Evolutionary conservation across 768 basidiomycete species (phyloP).

Genomic region (Boletus sensibilis): DNA sequence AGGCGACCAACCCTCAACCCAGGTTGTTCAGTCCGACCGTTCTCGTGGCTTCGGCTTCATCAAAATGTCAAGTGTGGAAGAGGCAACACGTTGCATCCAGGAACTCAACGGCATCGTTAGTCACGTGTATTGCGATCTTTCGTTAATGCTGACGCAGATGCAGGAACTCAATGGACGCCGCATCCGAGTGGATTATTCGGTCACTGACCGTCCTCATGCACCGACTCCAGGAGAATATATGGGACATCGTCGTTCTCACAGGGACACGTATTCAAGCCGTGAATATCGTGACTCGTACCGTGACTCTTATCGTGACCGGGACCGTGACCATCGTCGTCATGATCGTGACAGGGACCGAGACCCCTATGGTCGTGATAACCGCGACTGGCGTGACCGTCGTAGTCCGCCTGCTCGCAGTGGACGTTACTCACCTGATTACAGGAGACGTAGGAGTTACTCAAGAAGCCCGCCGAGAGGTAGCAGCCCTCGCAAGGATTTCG

Average conservation of each 20-base stretch:
- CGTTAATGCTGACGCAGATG: constrained; percentile 5
- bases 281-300: constrained; percentile 49
- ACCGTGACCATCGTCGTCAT: constrained; percentile 40
- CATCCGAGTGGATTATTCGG: constrained; percentile 96
- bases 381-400: constrained; percentile 80
- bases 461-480: constrained; percentile 78
- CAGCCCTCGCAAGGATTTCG: constrained; percentile 51
- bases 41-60: constrained; percentile 99
- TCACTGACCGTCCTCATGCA: constrained; percentile 90
- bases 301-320: constrained; percentile 46
- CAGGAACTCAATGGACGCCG: constrained; percentile 94
- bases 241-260: constrained; percentile 73
- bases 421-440: constrained; percentile 75
- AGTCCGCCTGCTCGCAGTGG: constrained; percentile 67
- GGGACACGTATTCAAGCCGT: constrained; percentile 44
- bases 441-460: constrained; percentile 73
- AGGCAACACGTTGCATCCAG: constrained; percentile 83
- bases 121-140: constrained; percentile 8
- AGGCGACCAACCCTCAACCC: constrained; percentile 21
- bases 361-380: constrained; percentile 65
- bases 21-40: constrained; percentile 69
- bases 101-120: constrained; percentile 90
- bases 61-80: constrained; percentile 86
- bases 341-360: constrained; percentile 54
- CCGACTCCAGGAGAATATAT: constrained; percentile 98